Evolutionary conservation across 1,139 yeast genomes (phyloP).

Genomic region (Taphrina pruni): DNA sequence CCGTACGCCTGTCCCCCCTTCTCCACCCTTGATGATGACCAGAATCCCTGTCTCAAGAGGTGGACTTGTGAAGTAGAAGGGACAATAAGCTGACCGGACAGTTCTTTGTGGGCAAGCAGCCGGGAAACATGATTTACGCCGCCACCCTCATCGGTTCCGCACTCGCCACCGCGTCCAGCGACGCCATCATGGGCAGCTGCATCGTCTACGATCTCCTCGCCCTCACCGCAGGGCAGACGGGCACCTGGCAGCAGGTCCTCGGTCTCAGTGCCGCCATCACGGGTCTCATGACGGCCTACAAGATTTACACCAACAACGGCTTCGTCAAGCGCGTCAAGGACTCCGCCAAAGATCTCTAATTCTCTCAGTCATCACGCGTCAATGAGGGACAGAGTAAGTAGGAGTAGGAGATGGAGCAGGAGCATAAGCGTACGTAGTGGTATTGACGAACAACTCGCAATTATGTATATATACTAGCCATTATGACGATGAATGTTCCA

Average conservation of each 20-base stretch:
- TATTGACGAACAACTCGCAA: constrained; percentile 7
- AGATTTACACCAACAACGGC: constrained; percentile 14
- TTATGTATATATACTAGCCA: constrained; percentile 6
- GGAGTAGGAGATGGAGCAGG: neutral
- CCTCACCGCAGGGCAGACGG: constrained; percentile 29
- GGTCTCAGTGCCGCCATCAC: constrained; percentile 21
- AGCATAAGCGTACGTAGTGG: neutral
- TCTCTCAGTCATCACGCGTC: too few species aligned
- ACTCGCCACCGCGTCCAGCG: constrained; percentile 29
- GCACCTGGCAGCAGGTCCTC: constrained; percentile 35
- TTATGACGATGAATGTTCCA: neutral
- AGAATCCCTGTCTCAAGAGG: too few species aligned
- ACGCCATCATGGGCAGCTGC: constrained; percentile 34
- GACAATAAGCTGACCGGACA: neutral
- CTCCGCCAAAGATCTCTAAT: constrained; percentile 16
- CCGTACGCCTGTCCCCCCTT: constrained; percentile 6
- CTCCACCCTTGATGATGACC: neutral
- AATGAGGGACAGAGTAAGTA: neutral
- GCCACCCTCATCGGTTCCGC: constrained; percentile 33
- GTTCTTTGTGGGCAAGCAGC: constrained; percentile 23
- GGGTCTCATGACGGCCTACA: constrained; percentile 28
- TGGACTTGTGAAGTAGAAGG: too few species aligned
- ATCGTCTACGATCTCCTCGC: constrained; percentile 35
- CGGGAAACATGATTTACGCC: constrained; percentile 27
- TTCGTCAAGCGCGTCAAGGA: constrained; percentile 23